Conservation (phyloP, 371 early-diverging fungal genomes). For the Nematocida major region DNA sequence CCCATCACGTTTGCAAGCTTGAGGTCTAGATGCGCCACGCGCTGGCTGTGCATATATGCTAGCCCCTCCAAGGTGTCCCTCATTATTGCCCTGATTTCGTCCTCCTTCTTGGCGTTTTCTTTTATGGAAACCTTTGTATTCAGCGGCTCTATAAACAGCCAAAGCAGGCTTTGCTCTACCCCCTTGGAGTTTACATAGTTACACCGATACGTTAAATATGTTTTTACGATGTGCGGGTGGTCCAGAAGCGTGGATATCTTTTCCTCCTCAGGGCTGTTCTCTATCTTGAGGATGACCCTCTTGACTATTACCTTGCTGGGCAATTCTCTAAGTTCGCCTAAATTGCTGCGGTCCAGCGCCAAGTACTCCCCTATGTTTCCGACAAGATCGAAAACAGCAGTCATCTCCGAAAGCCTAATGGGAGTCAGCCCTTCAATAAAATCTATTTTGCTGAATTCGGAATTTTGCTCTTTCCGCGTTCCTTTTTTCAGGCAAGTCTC, state of each 20-base stretch:
- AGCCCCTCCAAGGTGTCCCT: slow-evolving; percentile 58
- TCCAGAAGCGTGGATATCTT: slow-evolving; percentile 37
- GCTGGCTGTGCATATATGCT: slow-evolving; percentile 58
- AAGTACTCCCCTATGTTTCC: slow-evolving; percentile 14
- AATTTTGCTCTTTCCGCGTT: slow-evolving; percentile 33
- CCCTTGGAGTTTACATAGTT: slow-evolving; percentile 31
- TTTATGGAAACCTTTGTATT: slow-evolving; percentile 51
- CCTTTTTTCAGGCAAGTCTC: neutral
- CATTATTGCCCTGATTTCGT: slow-evolving; percentile 58
- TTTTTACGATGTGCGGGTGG: slow-evolving; percentile 54
- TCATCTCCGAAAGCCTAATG: slow-evolving; percentile 46
- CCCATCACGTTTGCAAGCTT: slow-evolving; percentile 66
- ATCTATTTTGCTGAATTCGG: slow-evolving; percentile 7
- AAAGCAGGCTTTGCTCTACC: slow-evolving; percentile 61
- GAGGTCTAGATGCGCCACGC: slow-evolving; percentile 64
- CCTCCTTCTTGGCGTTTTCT: slow-evolving; percentile 57
- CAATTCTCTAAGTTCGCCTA: neutral
- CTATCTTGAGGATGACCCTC: slow-evolving; percentile 58
- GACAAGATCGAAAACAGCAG: slow-evolving; percentile 37
- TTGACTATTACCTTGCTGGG: slow-evolving; percentile 51
- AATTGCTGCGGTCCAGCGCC: neutral
- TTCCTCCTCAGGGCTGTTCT: slow-evolving; percentile 59
- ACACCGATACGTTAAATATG: slow-evolving; percentile 52
- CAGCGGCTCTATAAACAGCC: slow-evolving; percentile 63
- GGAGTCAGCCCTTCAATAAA: slow-evolving; percentile 7